These are phyloP conservation scores for Penicillium goetzii DNA, from an alignment of 495 filamentous ascomycete genomes.

Conservation along the genomic window DNA sequence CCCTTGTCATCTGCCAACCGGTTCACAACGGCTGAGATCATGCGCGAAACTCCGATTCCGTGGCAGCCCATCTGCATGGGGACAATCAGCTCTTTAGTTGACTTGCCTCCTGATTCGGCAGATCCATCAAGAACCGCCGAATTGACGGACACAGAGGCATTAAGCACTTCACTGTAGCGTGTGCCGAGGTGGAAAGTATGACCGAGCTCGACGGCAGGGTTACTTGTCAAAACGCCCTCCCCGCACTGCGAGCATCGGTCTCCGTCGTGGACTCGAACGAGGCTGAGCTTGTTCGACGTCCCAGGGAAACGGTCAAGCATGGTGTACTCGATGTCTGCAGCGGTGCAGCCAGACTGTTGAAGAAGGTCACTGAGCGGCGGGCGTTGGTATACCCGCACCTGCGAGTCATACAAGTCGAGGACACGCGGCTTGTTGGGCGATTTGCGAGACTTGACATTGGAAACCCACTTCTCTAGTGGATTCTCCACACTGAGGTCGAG, in stretches of 20 bases:
- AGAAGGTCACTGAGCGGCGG: conserved; percentile 49
- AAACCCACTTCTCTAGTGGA: conserved; percentile 59
- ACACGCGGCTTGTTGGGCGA: conserved; percentile 33
- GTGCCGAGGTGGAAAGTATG: conserved; percentile 96
- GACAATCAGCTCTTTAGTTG: conserved; percentile 39
- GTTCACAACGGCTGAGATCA: conserved; percentile 85
- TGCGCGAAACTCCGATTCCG: conserved; percentile 89
- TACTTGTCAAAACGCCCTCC: conserved; percentile 63
- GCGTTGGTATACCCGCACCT: conserved; percentile 49
- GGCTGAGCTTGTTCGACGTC: conserved; percentile 48
- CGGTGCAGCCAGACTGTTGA: conserved; percentile 32
- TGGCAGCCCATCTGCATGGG: conserved; percentile 93
- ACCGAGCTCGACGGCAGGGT: conserved; percentile 82
- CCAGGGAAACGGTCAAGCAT: conserved; percentile 49
- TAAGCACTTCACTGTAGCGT: conserved; percentile 77
- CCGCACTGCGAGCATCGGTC: conserved; percentile 74
- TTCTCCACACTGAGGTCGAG: conserved; percentile 73
- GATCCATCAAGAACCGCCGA: conserved; percentile 28
- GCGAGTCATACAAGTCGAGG: conserved; percentile 50
- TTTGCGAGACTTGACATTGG: conserved; percentile 41
- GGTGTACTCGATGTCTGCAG: conserved; percentile 42
- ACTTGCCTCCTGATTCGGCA: conserved; percentile 16
- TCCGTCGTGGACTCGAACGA: conserved; percentile 66
- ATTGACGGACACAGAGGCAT: conserved; percentile 58
- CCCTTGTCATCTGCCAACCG: conserved; percentile 71